phyloP scores from a whole-genome alignment of 2,329 filamentous ascomycete genomes.

The Orbilia javanica region DNA sequence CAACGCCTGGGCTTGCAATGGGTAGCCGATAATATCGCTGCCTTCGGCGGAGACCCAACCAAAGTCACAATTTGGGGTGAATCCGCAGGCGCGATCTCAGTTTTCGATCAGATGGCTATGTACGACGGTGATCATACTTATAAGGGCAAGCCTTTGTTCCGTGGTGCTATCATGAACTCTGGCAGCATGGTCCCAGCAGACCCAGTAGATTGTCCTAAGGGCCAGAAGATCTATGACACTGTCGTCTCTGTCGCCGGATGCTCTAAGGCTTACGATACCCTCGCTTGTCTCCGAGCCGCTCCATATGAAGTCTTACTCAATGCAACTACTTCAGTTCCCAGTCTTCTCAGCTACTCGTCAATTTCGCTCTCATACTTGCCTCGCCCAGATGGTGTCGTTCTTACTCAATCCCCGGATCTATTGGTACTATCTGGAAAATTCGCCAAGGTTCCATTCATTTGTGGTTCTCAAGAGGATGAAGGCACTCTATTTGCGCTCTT shows the following conservation, averaged over 20 bases:
- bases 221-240: conserved; percentile 74
- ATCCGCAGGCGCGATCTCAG: conserved; percentile 60
- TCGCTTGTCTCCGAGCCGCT: conserved; percentile 75
- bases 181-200: conserved; percentile 74
- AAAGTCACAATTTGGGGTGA: conserved; percentile 61
- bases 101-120: conserved; percentile 68
- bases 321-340: conserved; percentile 70
- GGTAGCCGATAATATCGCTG: conserved; percentile 60
- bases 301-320: conserved; percentile 73
- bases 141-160: conserved; percentile 80
- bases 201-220: conserved; percentile 75
- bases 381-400: conserved; percentile 74
- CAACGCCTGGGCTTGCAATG: conserved; percentile 61
- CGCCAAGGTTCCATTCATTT: conserved; percentile 74
- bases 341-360: conserved; percentile 72
- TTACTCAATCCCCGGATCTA: conserved; percentile 75
- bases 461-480: conserved; percentile 76
- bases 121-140: conserved; percentile 73
- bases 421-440: conserved; percentile 74
- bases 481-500: conserved; percentile 77
- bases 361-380: conserved; percentile 71
- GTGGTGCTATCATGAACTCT: conserved; percentile 82
- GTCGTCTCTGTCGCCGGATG: conserved; percentile 74
- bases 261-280: conserved; percentile 70
- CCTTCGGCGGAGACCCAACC: conserved; percentile 60